These are phyloP conservation scores for Malbranchea cinnamomea DNA, from an alignment of 2,329 filamentous ascomycete species.

Conservation along the genomic window DNA sequence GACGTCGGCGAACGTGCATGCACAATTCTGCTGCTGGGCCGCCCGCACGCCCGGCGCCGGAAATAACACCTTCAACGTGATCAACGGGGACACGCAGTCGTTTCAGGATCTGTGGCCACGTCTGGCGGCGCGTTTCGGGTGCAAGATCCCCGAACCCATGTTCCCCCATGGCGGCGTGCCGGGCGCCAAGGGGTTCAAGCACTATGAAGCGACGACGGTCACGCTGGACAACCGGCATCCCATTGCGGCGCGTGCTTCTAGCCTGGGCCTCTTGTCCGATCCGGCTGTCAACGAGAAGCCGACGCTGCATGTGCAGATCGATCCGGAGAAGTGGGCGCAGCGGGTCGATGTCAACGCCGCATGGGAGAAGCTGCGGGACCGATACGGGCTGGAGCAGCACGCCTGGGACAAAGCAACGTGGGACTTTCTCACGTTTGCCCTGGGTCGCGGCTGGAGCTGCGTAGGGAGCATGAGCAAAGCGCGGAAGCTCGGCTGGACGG, in stretches of 20 bases:
- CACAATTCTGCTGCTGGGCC: conserved; percentile 24
- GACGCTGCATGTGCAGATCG: conserved; percentile 16
- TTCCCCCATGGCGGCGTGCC: conserved; percentile 12
- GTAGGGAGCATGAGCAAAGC: conserved; percentile 31
- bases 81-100: conserved; percentile 24
- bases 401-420: conserved; percentile 32
- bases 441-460: conserved; percentile 22
- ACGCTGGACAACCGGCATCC: conserved; percentile 12
- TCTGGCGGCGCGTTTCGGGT: conserved; percentile 22
- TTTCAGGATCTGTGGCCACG: conserved; percentile 29
- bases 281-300: background rate
- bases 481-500: conserved; percentile 30
- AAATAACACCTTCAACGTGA: conserved; percentile 30
- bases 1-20: conserved; percentile 21
- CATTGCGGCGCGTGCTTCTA: background rate
- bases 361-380: conserved; percentile 23
- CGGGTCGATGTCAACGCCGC: conserved; percentile 22
- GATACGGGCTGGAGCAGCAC: conserved; percentile 22
- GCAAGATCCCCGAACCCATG: conserved; percentile 16
- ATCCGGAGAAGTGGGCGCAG: conserved; percentile 28
- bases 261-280: background rate
- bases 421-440: conserved; percentile 28
- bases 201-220: conserved; percentile 13
- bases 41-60: conserved; percentile 15
- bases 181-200: conserved; percentile 9